Conservation (phyloP, 495 filamentous ascomycete genomes). For the Daldinia concentrica region DNA sequence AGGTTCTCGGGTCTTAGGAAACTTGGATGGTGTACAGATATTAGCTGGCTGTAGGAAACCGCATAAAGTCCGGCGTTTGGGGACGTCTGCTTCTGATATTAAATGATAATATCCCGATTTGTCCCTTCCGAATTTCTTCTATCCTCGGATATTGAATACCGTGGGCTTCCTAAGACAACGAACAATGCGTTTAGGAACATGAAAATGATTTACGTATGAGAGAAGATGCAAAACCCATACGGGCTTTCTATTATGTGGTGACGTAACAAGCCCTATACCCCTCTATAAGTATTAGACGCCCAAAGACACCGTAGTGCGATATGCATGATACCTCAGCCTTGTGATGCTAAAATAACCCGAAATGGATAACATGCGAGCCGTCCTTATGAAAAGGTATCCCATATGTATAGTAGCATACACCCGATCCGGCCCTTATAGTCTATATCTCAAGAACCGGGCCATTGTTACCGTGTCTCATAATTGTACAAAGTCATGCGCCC, state of each 20-base stretch:
- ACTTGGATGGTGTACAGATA: conserved; percentile 27
- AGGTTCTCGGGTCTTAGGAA: conserved; percentile 14
- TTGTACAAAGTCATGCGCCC: conserved; percentile 8
- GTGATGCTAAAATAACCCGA: conserved; percentile 10
- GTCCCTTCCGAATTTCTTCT: conserved; percentile 19
- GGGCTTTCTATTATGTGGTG: conserved; percentile 19
- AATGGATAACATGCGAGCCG: background rate
- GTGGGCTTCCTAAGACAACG: background rate
- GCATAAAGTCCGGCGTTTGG: conserved; percentile 39
- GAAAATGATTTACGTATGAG: background rate
- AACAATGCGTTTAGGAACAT: background rate
- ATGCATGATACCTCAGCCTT: conserved; percentile 4
- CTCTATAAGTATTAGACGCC: conserved; percentile 16
- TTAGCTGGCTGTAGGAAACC: conserved; percentile 26
- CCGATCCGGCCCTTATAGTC: background rate
- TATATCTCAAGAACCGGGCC: background rate
- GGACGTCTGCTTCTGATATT: conserved; percentile 23
- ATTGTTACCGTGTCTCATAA: background rate
- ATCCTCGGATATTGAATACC: conserved; percentile 17
- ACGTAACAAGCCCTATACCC: conserved; percentile 2
- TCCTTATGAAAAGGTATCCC: conserved; percentile 2
- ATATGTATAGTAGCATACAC: background rate
- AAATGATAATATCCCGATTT: conserved; percentile 11
- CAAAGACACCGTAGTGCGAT: conserved; percentile 2
- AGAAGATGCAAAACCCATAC: conserved; percentile 6